A percentile compares a stretch with the other conserved stretches of the same genome.
Evolutionary conservation across 768 basidiomycete genomes (phyloP).

Genomic region (Tricholoma furcatifolium): DNA sequence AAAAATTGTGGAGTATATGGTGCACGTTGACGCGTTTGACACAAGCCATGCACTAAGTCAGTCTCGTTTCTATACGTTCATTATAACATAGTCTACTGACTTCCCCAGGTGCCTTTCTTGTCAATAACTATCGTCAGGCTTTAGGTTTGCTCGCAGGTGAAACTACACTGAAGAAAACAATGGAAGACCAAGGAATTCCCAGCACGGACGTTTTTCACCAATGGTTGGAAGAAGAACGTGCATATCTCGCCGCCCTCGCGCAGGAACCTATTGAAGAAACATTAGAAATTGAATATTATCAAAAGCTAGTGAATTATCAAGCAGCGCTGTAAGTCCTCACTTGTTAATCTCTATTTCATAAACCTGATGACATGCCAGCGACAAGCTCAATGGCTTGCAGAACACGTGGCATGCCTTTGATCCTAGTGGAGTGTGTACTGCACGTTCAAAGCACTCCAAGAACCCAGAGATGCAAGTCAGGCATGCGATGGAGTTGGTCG

Average conservation of each 20-base stretch:
- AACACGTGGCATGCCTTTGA: no score
- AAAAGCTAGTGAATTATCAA: neutral
- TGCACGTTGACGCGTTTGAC: slow-evolving; percentile 5
- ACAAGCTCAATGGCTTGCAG: no score
- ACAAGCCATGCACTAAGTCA: slow-evolving; percentile 8
- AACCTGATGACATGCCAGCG: neutral
- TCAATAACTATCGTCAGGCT: no score
- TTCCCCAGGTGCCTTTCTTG: neutral
- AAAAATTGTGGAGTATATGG: slow-evolving; percentile 17
- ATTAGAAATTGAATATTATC: no score
- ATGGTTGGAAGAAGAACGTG: slow-evolving; percentile 2
- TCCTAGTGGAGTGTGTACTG: no score
- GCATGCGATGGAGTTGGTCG: neutral
- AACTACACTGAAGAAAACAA: neutral
- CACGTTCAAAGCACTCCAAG: no score
- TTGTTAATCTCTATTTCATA: neutral
- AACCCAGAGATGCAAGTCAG: neutral
- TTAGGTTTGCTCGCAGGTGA: neutral
- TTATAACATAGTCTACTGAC: neutral
- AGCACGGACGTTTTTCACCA: neutral
- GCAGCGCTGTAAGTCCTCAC: neutral
- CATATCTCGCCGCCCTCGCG: neutral
- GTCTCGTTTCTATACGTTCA: neutral
- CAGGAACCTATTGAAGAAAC: slow-evolving; percentile 4
- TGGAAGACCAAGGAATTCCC: neutral